A percentile compares a stretch with the other conserved stretches of the same genome.
These are phyloP conservation scores for Hippophae gyantsensis DNA, from an alignment of 306 rosid species.

Conservation along the genomic window DNA sequence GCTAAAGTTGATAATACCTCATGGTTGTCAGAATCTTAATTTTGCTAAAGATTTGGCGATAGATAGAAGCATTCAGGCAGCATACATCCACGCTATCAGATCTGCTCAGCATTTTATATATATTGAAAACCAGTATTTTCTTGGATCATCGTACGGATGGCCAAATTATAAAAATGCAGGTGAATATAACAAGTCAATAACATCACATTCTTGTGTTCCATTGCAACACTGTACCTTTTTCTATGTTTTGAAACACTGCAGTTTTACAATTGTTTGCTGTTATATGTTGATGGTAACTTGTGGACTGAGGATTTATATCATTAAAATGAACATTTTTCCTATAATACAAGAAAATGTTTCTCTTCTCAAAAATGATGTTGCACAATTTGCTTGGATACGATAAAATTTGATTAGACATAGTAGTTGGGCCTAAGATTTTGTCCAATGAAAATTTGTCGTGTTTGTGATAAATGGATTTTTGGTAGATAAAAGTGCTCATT, in stretches of 20 bases:
- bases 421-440: too few relatives aligned
- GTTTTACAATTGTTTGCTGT: too few relatives aligned
- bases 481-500: neutral
- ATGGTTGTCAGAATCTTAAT: slow-evolving; percentile 61
- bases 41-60: slow-evolving; percentile 57
- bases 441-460: too few relatives aligned
- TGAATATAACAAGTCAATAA: slow-evolving; percentile 19
- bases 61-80: slow-evolving; percentile 90
- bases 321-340: too few relatives aligned
- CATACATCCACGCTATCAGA: slow-evolving; percentile 89
- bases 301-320: neutral
- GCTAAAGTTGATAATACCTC: slow-evolving; percentile 9
- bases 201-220: slow-evolving; percentile 4
- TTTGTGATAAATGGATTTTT: too few relatives aligned
- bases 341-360: neutral
- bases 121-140: slow-evolving; percentile 87
- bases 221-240: neutral
- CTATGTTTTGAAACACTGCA: too few relatives aligned
- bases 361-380: too few relatives aligned
- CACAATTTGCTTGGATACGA: too few relatives aligned
- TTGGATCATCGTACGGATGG: slow-evolving; percentile 94
- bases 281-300: neutral
- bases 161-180: slow-evolving; percentile 82
- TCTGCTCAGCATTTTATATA: slow-evolving; percentile 91
- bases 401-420: too few relatives aligned